Percentiles rank a stretch among this genome's conserved stretches.
Evolutionary conservation across 192 early-diverging fungal genomes (phyloP).

Genomic region (Piromyces finnis): DNA sequence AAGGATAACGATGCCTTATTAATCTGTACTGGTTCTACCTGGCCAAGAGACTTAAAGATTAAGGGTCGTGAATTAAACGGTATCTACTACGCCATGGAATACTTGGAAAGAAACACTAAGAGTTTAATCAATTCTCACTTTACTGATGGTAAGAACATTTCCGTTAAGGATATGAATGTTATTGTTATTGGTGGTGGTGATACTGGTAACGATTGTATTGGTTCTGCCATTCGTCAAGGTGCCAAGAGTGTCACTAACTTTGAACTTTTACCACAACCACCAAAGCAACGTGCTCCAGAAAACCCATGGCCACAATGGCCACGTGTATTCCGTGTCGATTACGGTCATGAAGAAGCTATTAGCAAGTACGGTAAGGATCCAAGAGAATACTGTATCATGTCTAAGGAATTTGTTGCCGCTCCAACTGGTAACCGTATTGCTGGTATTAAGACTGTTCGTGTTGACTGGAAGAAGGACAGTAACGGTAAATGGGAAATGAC

Average conservation of each 20-base stretch:
- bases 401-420: slow-evolving; percentile 86
- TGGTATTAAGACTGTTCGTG: slow-evolving; percentile 85
- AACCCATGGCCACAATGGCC: slow-evolving; percentile 99
- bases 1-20: slow-evolving; percentile 61
- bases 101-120: slow-evolving; percentile 77
- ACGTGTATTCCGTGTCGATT: slow-evolving; percentile 86
- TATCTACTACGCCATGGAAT: slow-evolving; percentile 98
- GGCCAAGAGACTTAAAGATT: slow-evolving; percentile 88
- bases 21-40: slow-evolving; percentile 86
- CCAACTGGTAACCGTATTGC: slow-evolving; percentile 50
- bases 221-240: slow-evolving; percentile 78
- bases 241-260: slow-evolving; percentile 84
- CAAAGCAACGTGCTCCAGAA: slow-evolving; percentile 42
- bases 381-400: slow-evolving; percentile 82
- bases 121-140: slow-evolving; percentile 64
- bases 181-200: slow-evolving; percentile 98
- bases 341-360: slow-evolving; percentile 85
- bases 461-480: slow-evolving; percentile 82
- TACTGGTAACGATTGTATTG: slow-evolving; percentile 93
- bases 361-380: slow-evolving; percentile 85
- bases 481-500: slow-evolving; percentile 70
- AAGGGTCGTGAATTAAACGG: slow-evolving; percentile 71
- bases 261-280: slow-evolving; percentile 90
- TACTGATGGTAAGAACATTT: slow-evolving; percentile 52
- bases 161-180: slow-evolving; percentile 79